A percentile compares a stretch with the other conserved stretches of the same genome.
Conservation (phyloP, 2,329 filamentous ascomycete genomes). For the Aspergillus niger region DNA sequence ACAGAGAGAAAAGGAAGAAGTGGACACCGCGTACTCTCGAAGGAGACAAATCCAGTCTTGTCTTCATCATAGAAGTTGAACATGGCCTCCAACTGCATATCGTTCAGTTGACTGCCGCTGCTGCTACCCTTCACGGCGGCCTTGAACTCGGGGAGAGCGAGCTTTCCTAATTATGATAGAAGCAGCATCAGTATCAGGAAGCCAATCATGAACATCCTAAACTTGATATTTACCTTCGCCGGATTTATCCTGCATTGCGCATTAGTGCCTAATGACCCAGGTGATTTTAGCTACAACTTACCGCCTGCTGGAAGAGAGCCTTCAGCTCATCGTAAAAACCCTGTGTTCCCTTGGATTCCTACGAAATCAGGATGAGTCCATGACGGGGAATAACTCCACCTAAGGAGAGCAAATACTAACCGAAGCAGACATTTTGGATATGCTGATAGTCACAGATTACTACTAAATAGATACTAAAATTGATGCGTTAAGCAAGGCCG, state of each 20-base stretch:
- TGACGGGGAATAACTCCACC: too few species aligned
- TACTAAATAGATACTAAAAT: too few species aligned
- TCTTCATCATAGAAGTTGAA: not conserved
- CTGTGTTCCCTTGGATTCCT: not conserved
- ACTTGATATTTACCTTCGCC: not conserved
- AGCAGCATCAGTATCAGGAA: too few species aligned
- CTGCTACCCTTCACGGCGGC: not conserved
- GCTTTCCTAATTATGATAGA: not conserved
- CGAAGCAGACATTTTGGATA: not conserved
- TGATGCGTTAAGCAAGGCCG: too few species aligned
- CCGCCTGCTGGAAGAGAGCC: not conserved
- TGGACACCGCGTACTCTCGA: not conserved
- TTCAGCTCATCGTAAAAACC: not conserved
- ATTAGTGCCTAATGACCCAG: too few species aligned
- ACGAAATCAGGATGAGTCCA: too few species aligned
- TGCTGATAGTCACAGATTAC: not conserved
- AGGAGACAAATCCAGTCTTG: not conserved
- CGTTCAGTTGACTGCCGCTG: not conserved
- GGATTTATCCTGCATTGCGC: not conserved
- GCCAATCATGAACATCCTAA: too few species aligned
- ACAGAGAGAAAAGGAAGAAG: not conserved
- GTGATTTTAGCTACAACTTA: not conserved
- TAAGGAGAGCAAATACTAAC: not conserved
- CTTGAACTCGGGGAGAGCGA: not conserved
- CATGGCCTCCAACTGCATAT: not conserved